phyloP scores from a whole-genome alignment of 2,329 filamentous ascomycete genomes.

The Cladosporium sp. region DNA sequence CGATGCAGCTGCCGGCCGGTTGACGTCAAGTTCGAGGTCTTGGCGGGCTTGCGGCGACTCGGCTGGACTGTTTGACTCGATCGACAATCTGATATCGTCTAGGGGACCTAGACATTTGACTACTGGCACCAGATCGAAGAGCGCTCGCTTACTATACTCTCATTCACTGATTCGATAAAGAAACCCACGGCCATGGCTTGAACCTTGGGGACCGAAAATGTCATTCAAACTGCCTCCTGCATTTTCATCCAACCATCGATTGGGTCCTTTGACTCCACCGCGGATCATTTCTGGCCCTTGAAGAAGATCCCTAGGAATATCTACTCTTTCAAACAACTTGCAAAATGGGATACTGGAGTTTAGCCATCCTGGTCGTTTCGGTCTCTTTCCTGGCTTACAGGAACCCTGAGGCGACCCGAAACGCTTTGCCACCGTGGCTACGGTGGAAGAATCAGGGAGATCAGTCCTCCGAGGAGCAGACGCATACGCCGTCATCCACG shows the following conservation, averaged over 20 bases:
- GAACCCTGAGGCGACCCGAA: constrained; percentile 33
- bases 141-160: no score
- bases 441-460: no score
- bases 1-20: no score
- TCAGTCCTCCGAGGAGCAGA: no score
- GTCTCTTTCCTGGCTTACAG: constrained; percentile 36
- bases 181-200: background rate
- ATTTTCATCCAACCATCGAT: background rate
- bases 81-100: no score
- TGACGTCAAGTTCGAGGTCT: no score
- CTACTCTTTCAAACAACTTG: background rate
- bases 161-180: no score
- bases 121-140: no score
- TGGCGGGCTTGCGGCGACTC: no score
- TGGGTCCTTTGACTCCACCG: background rate
- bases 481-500: background rate
- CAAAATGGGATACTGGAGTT: constrained; percentile 38
- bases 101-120: no score
- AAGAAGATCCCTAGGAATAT: background rate
- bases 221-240: background rate
- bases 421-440: constrained; percentile 25
- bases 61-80: no score
- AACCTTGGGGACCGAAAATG: background rate
- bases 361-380: constrained; percentile 35
- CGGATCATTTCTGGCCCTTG: background rate